Base-by-base conservation (phyloP, 768 basidiomycete genomes). In the Amanita thiersii region DNA sequence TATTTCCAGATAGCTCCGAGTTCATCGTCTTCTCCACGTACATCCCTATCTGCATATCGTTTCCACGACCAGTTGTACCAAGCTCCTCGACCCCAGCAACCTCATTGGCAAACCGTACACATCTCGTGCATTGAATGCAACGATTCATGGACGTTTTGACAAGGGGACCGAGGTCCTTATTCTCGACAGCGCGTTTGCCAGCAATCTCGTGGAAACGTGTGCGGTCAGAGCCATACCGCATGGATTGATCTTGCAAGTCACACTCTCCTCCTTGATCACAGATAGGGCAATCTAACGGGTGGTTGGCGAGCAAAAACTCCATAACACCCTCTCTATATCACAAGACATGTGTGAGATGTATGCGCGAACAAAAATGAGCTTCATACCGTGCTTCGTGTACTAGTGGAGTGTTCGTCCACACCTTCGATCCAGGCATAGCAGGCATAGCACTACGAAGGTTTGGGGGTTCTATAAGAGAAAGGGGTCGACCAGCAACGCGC, bases 221-320 rank as follows among this genome's bases (percentile, higher is more conserved):
- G 47, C 96, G 86, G 66, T 99, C 96, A 5, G 93, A 86, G 30
- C 96, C 96, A 56, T 98, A 99, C 40, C 94, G 85, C 92, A 98
- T 98, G 10, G 94, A 94, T 62, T 97, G 94, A 65, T 97, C 94
- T 68, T 98, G 94, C 5, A 97, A 75, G 60, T 97, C 93, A 60
- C 93, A 99, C 73, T 97, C 93, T 44, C 96, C 94, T 58, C 93
- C 94, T 64, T 98, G 93, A 59, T 99, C 96, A 55, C 96, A 99
- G 49, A 98, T 86, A 15, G 96, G 96, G 63, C 96, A 99, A 60
- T 99, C 96, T 43, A 99, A 74, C 2, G 96, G 96, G 56, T 99
- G 96, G 63, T 99, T 98, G 45, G 94, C 79, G 46, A 98, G 79
- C 28, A 98, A 73, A 65, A 98, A 96, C 57, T 98, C 96, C 96